phyloP scores from a whole-genome alignment of 805 yeast genomes.

The Clavispora asparagi region DNA sequence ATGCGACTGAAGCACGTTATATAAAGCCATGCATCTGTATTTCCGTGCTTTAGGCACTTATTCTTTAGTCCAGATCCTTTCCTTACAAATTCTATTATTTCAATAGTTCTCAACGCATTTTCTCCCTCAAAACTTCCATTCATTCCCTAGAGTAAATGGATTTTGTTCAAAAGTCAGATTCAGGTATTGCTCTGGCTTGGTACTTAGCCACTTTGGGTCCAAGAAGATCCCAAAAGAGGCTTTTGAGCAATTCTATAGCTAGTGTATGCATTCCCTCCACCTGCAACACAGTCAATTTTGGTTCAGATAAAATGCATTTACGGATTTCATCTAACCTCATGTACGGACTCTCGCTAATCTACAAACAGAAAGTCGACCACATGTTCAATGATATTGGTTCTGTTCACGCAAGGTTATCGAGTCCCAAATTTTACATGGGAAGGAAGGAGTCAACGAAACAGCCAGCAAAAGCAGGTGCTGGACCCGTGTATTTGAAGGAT shows the following conservation, averaged over 20 bases:
- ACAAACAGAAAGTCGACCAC: slow-evolving; percentile 45
- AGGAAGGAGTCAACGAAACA: background rate
- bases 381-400: slow-evolving; percentile 30
- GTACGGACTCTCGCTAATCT: slow-evolving; percentile 45
- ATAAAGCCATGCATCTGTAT: too few relatives aligned
- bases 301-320: slow-evolving; percentile 16
- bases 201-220: slow-evolving; percentile 39
- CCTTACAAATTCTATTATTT: too few relatives aligned
- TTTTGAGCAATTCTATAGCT: slow-evolving; percentile 27
- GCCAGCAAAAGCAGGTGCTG: background rate
- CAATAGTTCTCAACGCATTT: too few relatives aligned
- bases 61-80: too few relatives aligned
- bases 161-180: slow-evolving; percentile 2
- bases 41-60: too few relatives aligned
- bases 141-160: background rate
- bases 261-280: slow-evolving; percentile 37
- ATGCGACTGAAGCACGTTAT: too few relatives aligned
- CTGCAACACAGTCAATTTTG: slow-evolving; percentile 22
- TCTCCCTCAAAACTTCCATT: too few relatives aligned
- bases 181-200: slow-evolving; percentile 26
- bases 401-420: slow-evolving; percentile 9
- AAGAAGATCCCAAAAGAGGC: slow-evolving; percentile 21
- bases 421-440: slow-evolving; percentile 16
- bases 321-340: slow-evolving; percentile 40
- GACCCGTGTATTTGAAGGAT: background rate